Evolutionary conservation across 148 eudicot species (phyloP).

Genomic region (Pouteria glomerata): DNA sequence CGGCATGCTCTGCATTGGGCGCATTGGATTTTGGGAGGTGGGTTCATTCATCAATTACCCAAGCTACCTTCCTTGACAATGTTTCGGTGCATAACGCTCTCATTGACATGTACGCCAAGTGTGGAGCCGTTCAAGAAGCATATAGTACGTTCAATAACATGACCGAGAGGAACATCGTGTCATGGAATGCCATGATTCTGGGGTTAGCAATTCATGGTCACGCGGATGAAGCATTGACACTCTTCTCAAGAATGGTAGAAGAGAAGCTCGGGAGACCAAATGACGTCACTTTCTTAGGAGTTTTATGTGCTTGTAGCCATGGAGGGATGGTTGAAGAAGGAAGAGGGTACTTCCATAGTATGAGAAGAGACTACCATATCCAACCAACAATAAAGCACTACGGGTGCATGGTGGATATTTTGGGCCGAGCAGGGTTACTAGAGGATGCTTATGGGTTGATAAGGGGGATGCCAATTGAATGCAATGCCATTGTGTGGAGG

Average conservation of each 20-base stretch:
- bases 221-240: slow-evolving; percentile 30
- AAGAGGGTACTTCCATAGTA: slow-evolving; percentile 12
- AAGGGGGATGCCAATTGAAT: slow-evolving; percentile 20
- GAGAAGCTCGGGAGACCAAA: slow-evolving; percentile 27
- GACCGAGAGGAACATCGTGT: slow-evolving; percentile 39
- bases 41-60: slow-evolving; percentile 33
- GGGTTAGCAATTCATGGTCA: slow-evolving; percentile 39
- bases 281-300: slow-evolving; percentile 22
- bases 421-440: slow-evolving; percentile 19
- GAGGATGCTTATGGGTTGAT: slow-evolving; percentile 21
- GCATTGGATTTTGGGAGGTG: slow-evolving; percentile 36
- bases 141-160: slow-evolving; percentile 24
- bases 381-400: slow-evolving; percentile 20
- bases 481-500: slow-evolving; percentile 28
- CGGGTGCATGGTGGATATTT: slow-evolving; percentile 27
- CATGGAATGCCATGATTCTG: slow-evolving; percentile 51
- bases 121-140: slow-evolving; percentile 42
- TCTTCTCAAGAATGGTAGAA: slow-evolving; percentile 35
- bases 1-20: slow-evolving; percentile 44
- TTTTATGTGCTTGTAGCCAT: slow-evolving; percentile 29
- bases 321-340: slow-evolving; percentile 27
- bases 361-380: slow-evolving; percentile 16
- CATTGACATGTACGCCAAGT: slow-evolving; percentile 58
- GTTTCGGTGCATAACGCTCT: slow-evolving; percentile 27
- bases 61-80: slow-evolving; percentile 24